Evolutionary conservation across 495 filamentous ascomycete species (phyloP), one percentile per base, ranked within the genome.

Genomic region (Xylaria flabelliformis): DNA sequence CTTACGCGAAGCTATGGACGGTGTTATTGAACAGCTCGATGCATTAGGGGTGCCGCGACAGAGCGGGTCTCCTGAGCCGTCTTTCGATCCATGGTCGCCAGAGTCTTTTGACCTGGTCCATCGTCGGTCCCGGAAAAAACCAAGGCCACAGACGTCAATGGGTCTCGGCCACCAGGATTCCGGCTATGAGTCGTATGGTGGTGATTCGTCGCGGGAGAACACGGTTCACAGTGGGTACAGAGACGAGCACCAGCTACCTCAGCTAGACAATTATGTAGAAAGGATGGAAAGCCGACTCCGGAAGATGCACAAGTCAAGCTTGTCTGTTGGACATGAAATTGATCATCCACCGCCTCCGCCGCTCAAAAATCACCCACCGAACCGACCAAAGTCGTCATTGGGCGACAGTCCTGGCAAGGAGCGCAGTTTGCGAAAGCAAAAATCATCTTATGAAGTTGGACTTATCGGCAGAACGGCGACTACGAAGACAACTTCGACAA

Each of bases 11-110:
- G 96, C 96, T 0, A 98, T 98, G 95, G 95, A 98, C 77, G 96
- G 97, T 83, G 94, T 99, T 15, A 98, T 98, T 90, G 94, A 94
- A 71, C 97, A 96, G 42, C 82, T 99, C 64, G 89, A 98, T 78
- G 94, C 94, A 73, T 94, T 99, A 90, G 91, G 90, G 21, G 85
- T 92, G 74, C 83, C 88, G 39, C 83, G 84, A 72, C 84, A 86
- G 50, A 81, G 80, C 32, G 81, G 84, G 24, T 83, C 83, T 24
- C 87, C 88, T 19, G 87, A 90, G 71, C 79, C 80, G 39, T 86
- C 87, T 39, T 83, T 90, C 26, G 91, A 94, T 79, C 92, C 94
- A 15, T 99, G 96, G 96, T 96, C 94, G 2, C 94, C 93, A 1
- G 94, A 97, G 76, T 92, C 91, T 8, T 98, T 95, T 77, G 91